phyloP scores from a whole-genome alignment of 306 rosid species.

The Vachellia collinsii region DNA sequence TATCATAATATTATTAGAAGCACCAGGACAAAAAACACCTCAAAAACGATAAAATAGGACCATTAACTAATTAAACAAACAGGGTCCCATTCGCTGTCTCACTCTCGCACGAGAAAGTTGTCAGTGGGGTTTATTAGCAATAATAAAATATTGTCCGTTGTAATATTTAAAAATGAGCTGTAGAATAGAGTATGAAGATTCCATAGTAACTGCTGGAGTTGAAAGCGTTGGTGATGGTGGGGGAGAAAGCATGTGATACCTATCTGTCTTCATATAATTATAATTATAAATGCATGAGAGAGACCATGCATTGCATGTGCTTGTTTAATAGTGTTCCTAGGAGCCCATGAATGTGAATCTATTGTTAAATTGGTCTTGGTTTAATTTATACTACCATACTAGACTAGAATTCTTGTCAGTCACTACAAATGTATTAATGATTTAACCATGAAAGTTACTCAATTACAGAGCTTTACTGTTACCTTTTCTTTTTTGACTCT shows the following conservation, averaged over 20 bases:
- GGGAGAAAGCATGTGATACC: slow-evolving; percentile 17
- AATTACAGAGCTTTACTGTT: no score
- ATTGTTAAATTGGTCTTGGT: no score
- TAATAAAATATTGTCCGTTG: neutral
- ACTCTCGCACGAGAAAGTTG: neutral
- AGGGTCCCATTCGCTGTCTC: slow-evolving; percentile 9
- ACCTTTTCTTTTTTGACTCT: no score
- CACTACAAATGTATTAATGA: no score
- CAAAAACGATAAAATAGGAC: neutral
- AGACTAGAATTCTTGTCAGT: no score
- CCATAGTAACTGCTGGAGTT: slow-evolving; percentile 11
- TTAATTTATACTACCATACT: no score
- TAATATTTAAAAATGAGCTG: neutral
- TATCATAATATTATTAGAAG: neutral
- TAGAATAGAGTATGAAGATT: slow-evolving; percentile 1
- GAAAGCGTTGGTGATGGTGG: neutral
- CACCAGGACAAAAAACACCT: neutral
- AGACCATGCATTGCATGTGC: neutral
- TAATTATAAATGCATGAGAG: neutral
- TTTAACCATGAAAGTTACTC: no score
- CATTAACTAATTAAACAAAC: neutral
- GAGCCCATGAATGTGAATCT: neutral
- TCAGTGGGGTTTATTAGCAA: neutral
- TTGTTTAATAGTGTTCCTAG: neutral
- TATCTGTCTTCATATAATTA: neutral